Conservation (phyloP, 2,329 filamentous ascomycete species). For the Zalaria obscura region DNA sequence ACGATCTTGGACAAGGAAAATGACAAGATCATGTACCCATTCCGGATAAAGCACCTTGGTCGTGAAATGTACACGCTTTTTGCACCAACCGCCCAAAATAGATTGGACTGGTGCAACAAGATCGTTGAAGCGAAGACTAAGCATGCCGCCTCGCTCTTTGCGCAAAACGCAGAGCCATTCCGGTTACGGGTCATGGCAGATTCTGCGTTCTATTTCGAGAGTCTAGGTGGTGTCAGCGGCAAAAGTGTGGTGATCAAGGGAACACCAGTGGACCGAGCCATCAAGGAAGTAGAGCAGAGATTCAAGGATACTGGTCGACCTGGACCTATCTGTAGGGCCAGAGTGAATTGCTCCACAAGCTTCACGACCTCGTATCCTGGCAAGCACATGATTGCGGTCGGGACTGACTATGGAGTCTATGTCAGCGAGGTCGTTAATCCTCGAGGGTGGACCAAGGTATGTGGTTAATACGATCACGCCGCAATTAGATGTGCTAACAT, state of each 20-base stretch:
- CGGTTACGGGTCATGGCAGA: constrained; percentile 83
- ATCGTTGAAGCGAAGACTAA: constrained; percentile 91
- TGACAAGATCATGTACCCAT: constrained; percentile 74
- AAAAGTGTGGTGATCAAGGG: constrained; percentile 70
- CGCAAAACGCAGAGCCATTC: constrained; percentile 94
- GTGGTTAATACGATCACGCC: constrained; percentile 12
- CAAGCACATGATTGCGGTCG: constrained; percentile 79
- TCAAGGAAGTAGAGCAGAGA: constrained; percentile 70
- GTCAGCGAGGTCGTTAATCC: constrained; percentile 81
- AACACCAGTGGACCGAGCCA: constrained; percentile 82
- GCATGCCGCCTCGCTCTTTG: constrained; percentile 75
- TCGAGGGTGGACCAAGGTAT: constrained; percentile 77
- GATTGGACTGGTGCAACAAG: constrained; percentile 82
- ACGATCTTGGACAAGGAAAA: constrained; percentile 52
- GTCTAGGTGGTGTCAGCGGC: constrained; percentile 27
- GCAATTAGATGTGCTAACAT: constrained; percentile 14
- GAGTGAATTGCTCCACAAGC: constrained; percentile 84
- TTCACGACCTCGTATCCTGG: constrained; percentile 64
- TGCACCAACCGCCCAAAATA: constrained; percentile 58
- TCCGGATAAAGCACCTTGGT: constrained; percentile 89
- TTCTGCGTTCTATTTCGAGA: constrained; percentile 63
- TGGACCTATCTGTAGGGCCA: constrained; percentile 64
- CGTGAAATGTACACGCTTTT: constrained; percentile 89
- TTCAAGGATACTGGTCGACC: constrained; percentile 55
- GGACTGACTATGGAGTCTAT: constrained; percentile 88